Conservation (phyloP, 2,329 filamentous ascomycete species). For the Keithomyces neogunnii region DNA sequence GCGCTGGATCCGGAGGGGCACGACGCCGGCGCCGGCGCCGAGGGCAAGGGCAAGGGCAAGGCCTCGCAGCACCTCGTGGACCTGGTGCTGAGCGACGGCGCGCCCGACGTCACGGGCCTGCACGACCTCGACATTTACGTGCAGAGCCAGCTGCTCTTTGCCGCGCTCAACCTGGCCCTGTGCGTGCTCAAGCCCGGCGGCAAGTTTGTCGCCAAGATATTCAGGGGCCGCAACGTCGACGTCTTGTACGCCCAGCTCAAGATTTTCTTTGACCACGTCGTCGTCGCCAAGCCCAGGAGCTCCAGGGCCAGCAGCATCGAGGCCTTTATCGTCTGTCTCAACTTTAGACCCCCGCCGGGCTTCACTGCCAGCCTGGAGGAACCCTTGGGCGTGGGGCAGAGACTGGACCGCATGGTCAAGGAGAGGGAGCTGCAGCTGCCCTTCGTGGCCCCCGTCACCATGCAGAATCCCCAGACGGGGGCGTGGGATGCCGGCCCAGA, state of each 20-base stretch:
- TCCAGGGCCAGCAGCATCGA: constrained; percentile 95
- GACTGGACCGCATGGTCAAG: constrained; percentile 41
- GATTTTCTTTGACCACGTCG: constrained; percentile 75
- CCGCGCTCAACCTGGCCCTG: constrained; percentile 84
- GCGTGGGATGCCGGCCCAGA: constrained; percentile 30
- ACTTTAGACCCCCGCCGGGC: constrained; percentile 71
- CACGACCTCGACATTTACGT: constrained; percentile 98
- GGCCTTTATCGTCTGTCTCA: constrained; percentile 90
- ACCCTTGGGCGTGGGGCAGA: constrained; percentile 58
- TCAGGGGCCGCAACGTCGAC: constrained; percentile 90
- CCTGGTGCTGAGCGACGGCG: constrained; percentile 89
- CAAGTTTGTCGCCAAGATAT: constrained; percentile 97
- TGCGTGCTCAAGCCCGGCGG: constrained; percentile 89
- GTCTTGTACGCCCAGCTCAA: constrained; percentile 89
- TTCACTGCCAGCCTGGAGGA: constrained; percentile 70
- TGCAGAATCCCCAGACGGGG: constrained; percentile 37
- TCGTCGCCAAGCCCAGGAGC: constrained; percentile 87
- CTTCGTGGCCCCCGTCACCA: constrained; percentile 29
- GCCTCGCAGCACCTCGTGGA: constrained; percentile 69
- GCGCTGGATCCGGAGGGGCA: constrained; percentile 71
- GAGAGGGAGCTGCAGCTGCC: constrained; percentile 32
- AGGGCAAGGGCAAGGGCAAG: constrained; percentile 28
- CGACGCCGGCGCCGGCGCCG: constrained; percentile 18
- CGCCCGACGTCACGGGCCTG: constrained; percentile 90
- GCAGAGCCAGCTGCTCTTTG: constrained; percentile 89